These are phyloP conservation scores for Naganishia sp. DNA, from an alignment of 1,284 basidiomycete species.

Conservation along the genomic window DNA sequence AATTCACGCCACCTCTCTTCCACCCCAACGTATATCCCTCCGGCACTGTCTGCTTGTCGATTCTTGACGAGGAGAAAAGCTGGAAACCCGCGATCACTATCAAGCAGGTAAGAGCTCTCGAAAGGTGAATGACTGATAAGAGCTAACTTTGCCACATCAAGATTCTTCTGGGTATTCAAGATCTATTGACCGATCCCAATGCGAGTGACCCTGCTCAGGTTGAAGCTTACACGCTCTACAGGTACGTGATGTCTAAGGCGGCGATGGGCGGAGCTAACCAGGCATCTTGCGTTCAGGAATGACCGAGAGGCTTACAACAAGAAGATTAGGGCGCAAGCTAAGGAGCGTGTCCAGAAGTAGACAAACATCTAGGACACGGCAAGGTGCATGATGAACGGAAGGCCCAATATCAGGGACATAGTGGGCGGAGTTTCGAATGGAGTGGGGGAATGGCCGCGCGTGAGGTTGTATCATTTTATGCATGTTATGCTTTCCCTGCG, in stretches of 20 bases:
- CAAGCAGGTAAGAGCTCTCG: slow-evolving; percentile 72
- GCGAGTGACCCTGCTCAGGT: slow-evolving; percentile 94
- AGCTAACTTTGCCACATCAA: slow-evolving; percentile 48
- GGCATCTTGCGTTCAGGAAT: slow-evolving; percentile 61
- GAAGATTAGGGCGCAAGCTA: slow-evolving; percentile 75
- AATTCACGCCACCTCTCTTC: slow-evolving; percentile 94
- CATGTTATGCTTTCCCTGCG: background rate
- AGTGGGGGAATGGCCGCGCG: background rate
- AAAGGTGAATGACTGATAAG: background rate
- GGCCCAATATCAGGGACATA: background rate
- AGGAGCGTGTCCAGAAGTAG: slow-evolving; percentile 78
- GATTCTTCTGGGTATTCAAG: slow-evolving; percentile 95
- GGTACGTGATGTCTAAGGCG: slow-evolving; percentile 60
- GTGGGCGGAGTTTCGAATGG: too few species aligned
- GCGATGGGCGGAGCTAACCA: too few species aligned
- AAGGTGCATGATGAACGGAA: background rate
- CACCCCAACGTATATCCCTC: slow-evolving; percentile 99
- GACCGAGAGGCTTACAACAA: slow-evolving; percentile 86
- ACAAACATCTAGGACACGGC: background rate
- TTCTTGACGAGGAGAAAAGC: slow-evolving; percentile 96
- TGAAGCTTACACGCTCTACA: slow-evolving; percentile 96
- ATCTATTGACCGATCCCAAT: slow-evolving; percentile 90
- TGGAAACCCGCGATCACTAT: slow-evolving; percentile 99
- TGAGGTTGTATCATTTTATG: slow-evolving; percentile 13
- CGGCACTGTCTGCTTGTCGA: slow-evolving; percentile 96